These are phyloP conservation scores for Citrullus mucosospermus DNA, from an alignment of 306 rosid species.

Conservation along the genomic window DNA sequence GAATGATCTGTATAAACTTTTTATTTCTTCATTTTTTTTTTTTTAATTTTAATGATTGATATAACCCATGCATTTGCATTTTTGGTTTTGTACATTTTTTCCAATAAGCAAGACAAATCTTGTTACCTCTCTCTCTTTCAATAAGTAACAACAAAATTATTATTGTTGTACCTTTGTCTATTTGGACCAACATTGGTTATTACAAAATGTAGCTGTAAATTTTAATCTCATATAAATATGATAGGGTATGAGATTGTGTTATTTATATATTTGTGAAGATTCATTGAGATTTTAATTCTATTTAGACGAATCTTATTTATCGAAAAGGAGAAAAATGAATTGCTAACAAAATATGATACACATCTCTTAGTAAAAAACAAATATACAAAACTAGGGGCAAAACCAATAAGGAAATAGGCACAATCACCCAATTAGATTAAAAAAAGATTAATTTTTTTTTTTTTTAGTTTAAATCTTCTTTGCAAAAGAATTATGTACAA, in stretches of 20 bases:
- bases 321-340: fast-evolving
- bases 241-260: background rate
- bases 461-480: no score
- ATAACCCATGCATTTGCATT: slow-evolving; percentile 4
- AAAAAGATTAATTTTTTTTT: no score
- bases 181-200: background rate
- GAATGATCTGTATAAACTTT: background rate
- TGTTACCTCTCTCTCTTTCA: background rate
- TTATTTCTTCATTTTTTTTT: no score
- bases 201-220: background rate
- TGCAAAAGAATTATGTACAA: background rate
- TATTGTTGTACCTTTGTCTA: background rate
- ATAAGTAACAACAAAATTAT: background rate
- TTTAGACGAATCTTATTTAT: background rate
- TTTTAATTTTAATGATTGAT: background rate
- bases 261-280: background rate
- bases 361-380: background rate
- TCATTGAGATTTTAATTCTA: background rate
- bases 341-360: background rate
- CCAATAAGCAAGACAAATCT: background rate
- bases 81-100: background rate
- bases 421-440: no score
- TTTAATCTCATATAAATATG: background rate
- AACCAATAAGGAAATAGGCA: no score
- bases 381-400: no score